Conservation (phyloP, 2,329 filamentous ascomycete species). For the Trichoderma citrinoviride region DNA sequence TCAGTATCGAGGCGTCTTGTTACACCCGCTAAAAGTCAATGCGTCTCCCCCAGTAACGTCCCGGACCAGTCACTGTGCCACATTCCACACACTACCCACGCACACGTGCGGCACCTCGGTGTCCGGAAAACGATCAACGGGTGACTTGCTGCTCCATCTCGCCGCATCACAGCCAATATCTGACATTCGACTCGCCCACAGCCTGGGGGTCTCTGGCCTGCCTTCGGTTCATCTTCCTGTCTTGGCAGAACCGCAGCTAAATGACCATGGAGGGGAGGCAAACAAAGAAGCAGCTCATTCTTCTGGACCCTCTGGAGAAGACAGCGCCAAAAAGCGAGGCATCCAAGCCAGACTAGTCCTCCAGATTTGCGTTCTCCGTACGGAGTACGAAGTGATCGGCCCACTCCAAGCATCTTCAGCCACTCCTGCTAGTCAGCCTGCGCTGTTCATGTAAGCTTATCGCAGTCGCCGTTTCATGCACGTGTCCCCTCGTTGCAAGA, state of each 20-base stretch:
- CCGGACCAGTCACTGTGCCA: neutral
- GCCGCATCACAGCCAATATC: neutral
- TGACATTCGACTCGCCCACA: neutral
- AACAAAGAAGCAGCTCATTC: neutral
- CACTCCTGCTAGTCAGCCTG: neutral
- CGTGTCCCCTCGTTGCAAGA: neutral
- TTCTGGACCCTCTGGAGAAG: neutral
- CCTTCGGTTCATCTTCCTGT: neutral
- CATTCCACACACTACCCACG: neutral
- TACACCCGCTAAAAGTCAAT: too few relatives aligned
- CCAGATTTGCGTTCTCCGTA: neutral
- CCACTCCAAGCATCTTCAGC: neutral
- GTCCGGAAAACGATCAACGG: conserved; percentile 1
- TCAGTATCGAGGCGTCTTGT: too few relatives aligned
- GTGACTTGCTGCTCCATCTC: neutral
- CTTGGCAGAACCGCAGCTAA: neutral
- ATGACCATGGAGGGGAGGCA: neutral
- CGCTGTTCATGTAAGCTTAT: conserved; percentile 1
- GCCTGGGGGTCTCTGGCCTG: neutral
- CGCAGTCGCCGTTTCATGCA: neutral
- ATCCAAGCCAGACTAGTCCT: neutral
- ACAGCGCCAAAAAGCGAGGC: neutral
- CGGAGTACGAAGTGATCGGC: neutral
- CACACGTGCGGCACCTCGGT: conserved; percentile 18
- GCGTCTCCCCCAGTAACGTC: neutral